Evolutionary conservation across 2,329 filamentous ascomycete species (phyloP), one percentile per base, ranked within the genome.

Genomic region (Simplicillium aogashimaense): DNA sequence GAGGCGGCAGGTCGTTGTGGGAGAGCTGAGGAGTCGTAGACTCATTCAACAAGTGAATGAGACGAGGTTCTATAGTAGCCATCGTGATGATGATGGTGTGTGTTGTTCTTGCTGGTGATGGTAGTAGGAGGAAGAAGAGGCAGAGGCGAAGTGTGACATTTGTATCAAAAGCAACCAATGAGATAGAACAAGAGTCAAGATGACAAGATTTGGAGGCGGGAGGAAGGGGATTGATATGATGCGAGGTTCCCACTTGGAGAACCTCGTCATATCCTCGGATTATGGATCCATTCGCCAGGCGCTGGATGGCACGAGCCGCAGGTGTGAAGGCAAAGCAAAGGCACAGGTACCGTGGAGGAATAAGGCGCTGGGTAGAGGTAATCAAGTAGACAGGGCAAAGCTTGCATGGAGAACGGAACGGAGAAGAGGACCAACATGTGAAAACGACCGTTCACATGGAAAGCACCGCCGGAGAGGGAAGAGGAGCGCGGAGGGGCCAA

Each of bases 21-120:
- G 61, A 64, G 50, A 64, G 60, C 48, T 66, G 66, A 35, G 69
- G 67, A 46, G 65, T 64, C 33, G 65, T 65, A 37, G 66, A 67
- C 52, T 76, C 71, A 58, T 81, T 81, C 52, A 81, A 65, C 48
- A 81, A 61, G 56, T 80, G 75, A 55, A 80, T 81, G 49, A 81
- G 66, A 54, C 76, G 74, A 54, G 77, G 77, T 69, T 81, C 77
- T 61, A 81, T 81, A 54, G 75, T 80, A 50, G 74, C 74, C 74
- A 78, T 78, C 60, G 59, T 74, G 67, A 25, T 53, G 49, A 51
- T 51, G 44, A 44, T 40, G 40, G 46, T 47, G 42, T 46, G 41
- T 44, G 41, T 48, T 53, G 44, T 46, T 49, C 51, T 48, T 54
- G 54, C 45, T 52, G 53, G 45, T 47, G 49, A 49, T 51, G 52